A percentile compares a stretch with the other conserved stretches of the same genome.
phyloP scores from a whole-genome alignment of 2,329 filamentous ascomycete genomes.

The Fusarium ambrosium region DNA sequence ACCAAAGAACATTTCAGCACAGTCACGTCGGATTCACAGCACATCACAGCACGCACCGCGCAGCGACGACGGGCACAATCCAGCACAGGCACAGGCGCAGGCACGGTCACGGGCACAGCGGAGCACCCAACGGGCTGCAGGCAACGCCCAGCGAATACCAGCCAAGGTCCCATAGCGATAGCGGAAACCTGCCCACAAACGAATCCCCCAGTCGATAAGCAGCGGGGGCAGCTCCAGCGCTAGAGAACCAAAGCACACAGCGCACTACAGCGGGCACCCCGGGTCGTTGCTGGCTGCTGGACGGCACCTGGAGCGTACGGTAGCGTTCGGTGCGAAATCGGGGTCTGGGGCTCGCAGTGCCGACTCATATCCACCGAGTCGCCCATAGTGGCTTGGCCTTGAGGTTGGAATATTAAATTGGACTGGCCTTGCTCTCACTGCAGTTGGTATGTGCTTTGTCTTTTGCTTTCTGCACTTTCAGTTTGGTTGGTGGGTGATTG shows the following conservation, averaged over 20 bases:
- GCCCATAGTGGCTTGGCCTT: slow-evolving; percentile 37
- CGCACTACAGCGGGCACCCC: background rate
- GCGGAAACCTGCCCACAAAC: background rate
- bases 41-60: slow-evolving; percentile 40
- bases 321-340: slow-evolving; percentile 39
- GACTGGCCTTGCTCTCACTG: slow-evolving; percentile 13
- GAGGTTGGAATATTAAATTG: slow-evolving; percentile 33
- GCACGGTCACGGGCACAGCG: slow-evolving; percentile 2
- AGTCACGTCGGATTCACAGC: slow-evolving; percentile 45
- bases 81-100: slow-evolving; percentile 27
- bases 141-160: background rate
- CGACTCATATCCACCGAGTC: slow-evolving; percentile 28
- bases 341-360: slow-evolving; percentile 18
- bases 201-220: background rate
- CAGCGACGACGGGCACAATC: slow-evolving; percentile 18
- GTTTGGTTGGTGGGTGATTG: slow-evolving; percentile 26
- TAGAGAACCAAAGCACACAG: background rate
- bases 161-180: background rate
- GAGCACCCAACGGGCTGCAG: background rate
- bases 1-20: slow-evolving; percentile 61
- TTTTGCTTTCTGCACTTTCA: slow-evolving; percentile 17
- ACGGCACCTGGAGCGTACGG: background rate
- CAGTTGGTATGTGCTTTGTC: slow-evolving; percentile 32
- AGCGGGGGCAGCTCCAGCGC: slow-evolving; percentile 1
- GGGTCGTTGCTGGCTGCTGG: background rate